Base-by-base conservation (phyloP, 1,284 basidiomycete species). In the Cutaneotrichosporon spelunceum region DNA sequence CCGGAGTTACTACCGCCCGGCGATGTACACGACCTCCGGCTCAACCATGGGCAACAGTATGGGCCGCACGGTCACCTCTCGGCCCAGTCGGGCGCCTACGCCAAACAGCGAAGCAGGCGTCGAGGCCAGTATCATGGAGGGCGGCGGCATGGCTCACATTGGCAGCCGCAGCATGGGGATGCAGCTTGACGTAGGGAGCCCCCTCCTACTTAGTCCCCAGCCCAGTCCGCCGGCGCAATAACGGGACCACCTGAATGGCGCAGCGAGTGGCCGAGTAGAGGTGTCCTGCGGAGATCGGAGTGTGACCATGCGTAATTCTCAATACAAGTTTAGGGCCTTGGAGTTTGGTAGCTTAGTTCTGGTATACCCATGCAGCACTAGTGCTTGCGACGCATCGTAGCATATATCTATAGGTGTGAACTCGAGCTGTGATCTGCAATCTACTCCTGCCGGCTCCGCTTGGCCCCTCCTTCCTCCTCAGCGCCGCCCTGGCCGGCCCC, bases 41-140 rank as follows among this genome's bases (percentile, higher is more conserved):
- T 70, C 68, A 4, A 62, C 66, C 16, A 68, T 19, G 14, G 21
- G 29, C 23, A 11, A 45, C 61, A 16, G 60, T 49, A 53, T 21
- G 44, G 30, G 53, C 16, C n/a, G 36, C 23, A 33, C 23, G 10
- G 27, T 39, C 1, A 2, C 39, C 16, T 10, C 42, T 5, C 19
- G 39, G 26, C 24, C 21, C 19, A 14, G 34, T n/a, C 29, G 61
- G 21, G 53, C 61, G 27, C 36, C 45, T 45, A 64, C 63, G 34
- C 63, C 63, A 6, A 42, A 19, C 1, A 54, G 45, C 19, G 57
- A 59, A 13, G 19, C 48, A 16, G 44, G 61, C 48, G 76, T 80
- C 24, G 79, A 80, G 65, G 73, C 65, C 9, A 75, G 77, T 52
- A 79, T 80, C 13, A 68, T 77, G 48, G 74, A 80, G 58, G 79